These are phyloP conservation scores for Globisporangium camurandrum DNA, from an alignment of 352 stramenopile species.

Conservation along the genomic window DNA sequence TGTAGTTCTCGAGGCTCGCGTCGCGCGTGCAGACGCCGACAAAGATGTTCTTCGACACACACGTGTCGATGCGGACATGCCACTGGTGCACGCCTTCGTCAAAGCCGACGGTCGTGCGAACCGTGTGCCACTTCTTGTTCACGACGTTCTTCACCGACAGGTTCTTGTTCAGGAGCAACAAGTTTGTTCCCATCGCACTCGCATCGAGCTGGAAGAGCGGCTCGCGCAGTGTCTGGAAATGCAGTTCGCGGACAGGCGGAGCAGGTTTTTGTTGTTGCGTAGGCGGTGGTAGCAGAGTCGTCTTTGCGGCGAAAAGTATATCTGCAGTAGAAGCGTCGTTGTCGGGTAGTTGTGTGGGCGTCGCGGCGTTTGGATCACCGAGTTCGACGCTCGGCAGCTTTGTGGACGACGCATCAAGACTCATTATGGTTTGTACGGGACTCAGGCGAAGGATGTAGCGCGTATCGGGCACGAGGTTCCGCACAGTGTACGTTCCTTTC, in stretches of 20 bases:
- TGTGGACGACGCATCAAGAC: neutral
- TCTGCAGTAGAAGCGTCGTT: too few species aligned
- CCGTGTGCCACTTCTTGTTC: slow-evolving; percentile 90
- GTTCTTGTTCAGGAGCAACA: slow-evolving; percentile 65
- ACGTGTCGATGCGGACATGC: slow-evolving; percentile 84
- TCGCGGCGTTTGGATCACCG: neutral
- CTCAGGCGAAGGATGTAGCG: slow-evolving; percentile 28
- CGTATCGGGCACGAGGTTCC: slow-evolving; percentile 37
- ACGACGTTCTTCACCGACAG: slow-evolving; percentile 75
- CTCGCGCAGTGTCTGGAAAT: slow-evolving; percentile 45
- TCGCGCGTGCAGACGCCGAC: slow-evolving; percentile 74
- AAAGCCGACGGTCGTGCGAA: slow-evolving; percentile 62
- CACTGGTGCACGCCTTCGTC: slow-evolving; percentile 77
- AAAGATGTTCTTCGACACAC: slow-evolving; percentile 90
- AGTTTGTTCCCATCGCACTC: slow-evolving; percentile 59
- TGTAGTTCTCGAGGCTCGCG: slow-evolving; percentile 82
- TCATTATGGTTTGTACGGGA: slow-evolving; percentile 8
- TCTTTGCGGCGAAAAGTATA: too few species aligned
- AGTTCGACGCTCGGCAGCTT: too few species aligned
- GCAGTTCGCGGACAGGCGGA: slow-evolving; percentile 15
- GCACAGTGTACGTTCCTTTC: slow-evolving; percentile 30
- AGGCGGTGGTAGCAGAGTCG: neutral
- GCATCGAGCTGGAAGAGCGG: slow-evolving; percentile 68
- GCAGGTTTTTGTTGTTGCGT: neutral
- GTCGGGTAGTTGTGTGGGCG: too few species aligned